Base-by-base conservation (phyloP, 495 filamentous ascomycete species). In the Penicillium samsonianum region DNA sequence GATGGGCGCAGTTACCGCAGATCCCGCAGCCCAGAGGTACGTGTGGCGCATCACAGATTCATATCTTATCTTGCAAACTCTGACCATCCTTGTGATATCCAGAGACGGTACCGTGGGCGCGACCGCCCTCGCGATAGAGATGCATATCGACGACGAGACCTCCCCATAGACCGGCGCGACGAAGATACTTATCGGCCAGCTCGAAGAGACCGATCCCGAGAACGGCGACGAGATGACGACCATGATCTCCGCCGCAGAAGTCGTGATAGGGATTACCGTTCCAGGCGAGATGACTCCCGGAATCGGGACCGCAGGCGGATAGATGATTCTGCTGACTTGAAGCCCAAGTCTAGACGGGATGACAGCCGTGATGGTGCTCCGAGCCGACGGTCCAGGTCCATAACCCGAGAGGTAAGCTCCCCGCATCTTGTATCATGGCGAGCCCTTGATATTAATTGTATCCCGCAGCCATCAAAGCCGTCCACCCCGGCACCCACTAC, bases 281-380 rank as follows among this genome's bases (percentile, higher is more conserved):
- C 74, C 61, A 89, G 88, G 80, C 87, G 86, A 84, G 89, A 91
- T 78, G 87, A 88, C 61, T 90, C 88, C 70, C 84, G 86, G 73
- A 88, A 91, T 63, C 83, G 84, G 65, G 78, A 72, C 60, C 84
- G 83, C 71, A 81, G 81, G 64, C 86, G 86, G 68, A 84, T 83
- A 71, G 87, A 90, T 72, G 87, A 84, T 76, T 87, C 89, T 79
- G 83, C 86, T 84, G 89, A 92, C 73, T 85, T 85, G 64, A 81
- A 81, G 69, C 69, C 82, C 70, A 85, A 86, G 74, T 82, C 81
- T 77, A 86, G 83, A 82, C 81, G 84, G 73, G 85, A 85, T 64
- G 82, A 85, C 69, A 82, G 79, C 71, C 79, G 83, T 67, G 79
- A 84, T 57, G 80, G 83, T 62, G 74, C 70, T 56, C 55, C 65